Percentiles rank a stretch among this genome's conserved stretches.
Conservation (phyloP, 108 stramenopile species). For the Pseudonitzschia multistriata region DNA sequence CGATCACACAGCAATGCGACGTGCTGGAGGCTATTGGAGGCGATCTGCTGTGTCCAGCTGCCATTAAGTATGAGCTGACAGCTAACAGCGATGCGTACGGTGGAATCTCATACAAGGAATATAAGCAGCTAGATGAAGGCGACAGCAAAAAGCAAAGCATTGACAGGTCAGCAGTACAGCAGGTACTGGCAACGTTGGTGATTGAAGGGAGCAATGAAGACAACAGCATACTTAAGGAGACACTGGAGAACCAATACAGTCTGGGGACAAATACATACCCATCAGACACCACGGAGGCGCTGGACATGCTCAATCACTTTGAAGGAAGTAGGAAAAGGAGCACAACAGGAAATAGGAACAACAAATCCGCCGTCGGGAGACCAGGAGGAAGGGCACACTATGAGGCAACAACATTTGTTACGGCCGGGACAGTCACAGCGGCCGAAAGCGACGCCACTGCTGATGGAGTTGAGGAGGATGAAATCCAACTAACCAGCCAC, state of each 20-base stretch:
- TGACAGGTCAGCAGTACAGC: no score
- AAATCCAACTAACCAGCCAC: background rate
- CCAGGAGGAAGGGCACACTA: no score
- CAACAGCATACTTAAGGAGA: background rate
- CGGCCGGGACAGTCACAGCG: background rate
- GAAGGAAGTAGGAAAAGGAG: background rate
- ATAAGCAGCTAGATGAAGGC: no score
- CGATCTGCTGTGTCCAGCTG: background rate
- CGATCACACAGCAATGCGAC: no score
- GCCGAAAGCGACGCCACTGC: background rate
- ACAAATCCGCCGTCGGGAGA: background rate
- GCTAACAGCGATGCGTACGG: no score
- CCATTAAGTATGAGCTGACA: no score
- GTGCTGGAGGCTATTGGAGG: no score
- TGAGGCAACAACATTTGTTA: no score
- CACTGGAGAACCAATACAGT: background rate
- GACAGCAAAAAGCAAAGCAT: no score
- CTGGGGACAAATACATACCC: background rate
- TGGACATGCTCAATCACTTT: background rate
- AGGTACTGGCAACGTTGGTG: no score
- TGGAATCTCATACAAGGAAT: no score
- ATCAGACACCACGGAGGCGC: background rate
- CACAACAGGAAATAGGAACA: background rate
- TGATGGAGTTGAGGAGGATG: no score
- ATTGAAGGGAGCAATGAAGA: background rate